These are phyloP conservation scores for Chytridiales sp. DNA, from an alignment of 371 early-diverging fungal genomes.

Conservation along the genomic window DNA sequence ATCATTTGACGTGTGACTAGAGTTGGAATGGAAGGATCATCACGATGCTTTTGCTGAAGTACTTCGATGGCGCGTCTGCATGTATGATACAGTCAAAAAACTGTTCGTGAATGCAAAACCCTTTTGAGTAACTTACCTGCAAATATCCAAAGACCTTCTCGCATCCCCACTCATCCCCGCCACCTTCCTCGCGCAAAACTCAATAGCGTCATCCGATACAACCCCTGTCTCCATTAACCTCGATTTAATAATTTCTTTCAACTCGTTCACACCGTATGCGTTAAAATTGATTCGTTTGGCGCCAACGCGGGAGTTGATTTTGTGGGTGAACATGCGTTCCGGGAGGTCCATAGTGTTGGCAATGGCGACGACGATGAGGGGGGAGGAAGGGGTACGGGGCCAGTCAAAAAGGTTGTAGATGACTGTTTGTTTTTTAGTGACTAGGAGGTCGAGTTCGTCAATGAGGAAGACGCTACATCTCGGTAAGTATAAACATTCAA, in stretches of 20 bases:
- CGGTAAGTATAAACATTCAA: neutral
- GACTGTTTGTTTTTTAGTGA: conserved; percentile 88
- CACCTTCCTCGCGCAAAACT: conserved; percentile 92
- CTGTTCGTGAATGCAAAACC: conserved; percentile 1
- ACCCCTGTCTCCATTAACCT: conserved; percentile 59
- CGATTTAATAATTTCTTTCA: conserved; percentile 79
- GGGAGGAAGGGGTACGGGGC: conserved; percentile 81
- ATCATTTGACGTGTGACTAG: conserved; percentile 70
- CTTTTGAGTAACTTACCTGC: conserved; percentile 51
- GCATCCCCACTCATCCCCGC: conserved; percentile 97
- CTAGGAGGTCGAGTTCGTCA: conserved; percentile 97
- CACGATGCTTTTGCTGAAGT: conserved; percentile 54
- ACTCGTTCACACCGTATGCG: conserved; percentile 83
- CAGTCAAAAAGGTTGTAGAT: conserved; percentile 99
- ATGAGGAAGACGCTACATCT: conserved; percentile 79
- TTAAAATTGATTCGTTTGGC: conserved; percentile 81
- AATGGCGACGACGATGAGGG: conserved; percentile 90
- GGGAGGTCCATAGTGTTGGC: conserved; percentile 99
- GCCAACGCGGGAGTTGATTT: conserved; percentile 92
- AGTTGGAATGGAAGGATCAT: neutral
- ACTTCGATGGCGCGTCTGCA: conserved; percentile 78
- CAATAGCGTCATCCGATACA: conserved; percentile 83
- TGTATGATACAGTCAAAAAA: neutral
- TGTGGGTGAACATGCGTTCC: conserved; percentile 88
- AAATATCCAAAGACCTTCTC: conserved; percentile 92